Evolutionary conservation across 2,329 filamentous ascomycete genomes (phyloP).

Genomic region (Ophiostoma perfectum): DNA sequence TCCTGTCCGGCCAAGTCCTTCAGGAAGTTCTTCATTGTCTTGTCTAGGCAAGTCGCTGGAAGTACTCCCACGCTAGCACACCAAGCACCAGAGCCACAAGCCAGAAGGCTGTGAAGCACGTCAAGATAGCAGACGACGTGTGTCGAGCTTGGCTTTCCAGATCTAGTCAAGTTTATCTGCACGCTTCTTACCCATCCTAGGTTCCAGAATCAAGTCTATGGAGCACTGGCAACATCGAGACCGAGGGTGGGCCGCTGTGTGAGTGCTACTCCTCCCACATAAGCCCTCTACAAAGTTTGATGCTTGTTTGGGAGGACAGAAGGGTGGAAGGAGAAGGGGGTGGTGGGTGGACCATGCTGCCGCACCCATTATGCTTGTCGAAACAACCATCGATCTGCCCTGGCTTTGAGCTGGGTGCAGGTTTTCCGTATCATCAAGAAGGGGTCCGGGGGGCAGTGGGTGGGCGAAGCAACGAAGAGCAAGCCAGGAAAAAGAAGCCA

Average conservation of each 20-base stretch:
- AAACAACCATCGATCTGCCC: conserved; percentile 32
- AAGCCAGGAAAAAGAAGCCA: not conserved
- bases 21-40: conserved; percentile 13
- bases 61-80: conserved; percentile 9
- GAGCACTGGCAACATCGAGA: not conserved
- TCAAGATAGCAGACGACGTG: not conserved
- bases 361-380: conserved; percentile 37
- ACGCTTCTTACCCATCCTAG: not conserved
- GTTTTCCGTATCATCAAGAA: conserved; percentile 20
- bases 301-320: conserved; percentile 37
- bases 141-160: conserved; percentile 1
- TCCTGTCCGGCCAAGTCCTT: not conserved
- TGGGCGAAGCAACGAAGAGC: too few relatives aligned
- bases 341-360: conserved; percentile 29
- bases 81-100: not conserved
- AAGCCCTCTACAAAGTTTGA: conserved; percentile 1
- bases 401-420: conserved; percentile 12
- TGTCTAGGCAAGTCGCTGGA: conserved; percentile 13
- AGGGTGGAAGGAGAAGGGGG: conserved; percentile 25
- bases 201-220: conserved; percentile 3
- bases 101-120: not conserved
- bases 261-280: conserved; percentile 9
- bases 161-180: not conserved
- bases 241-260: not conserved
- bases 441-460: conserved; percentile 13